Conservation (phyloP, 352 stramenopile species). For the Globisporangium sylvaticum region DNA sequence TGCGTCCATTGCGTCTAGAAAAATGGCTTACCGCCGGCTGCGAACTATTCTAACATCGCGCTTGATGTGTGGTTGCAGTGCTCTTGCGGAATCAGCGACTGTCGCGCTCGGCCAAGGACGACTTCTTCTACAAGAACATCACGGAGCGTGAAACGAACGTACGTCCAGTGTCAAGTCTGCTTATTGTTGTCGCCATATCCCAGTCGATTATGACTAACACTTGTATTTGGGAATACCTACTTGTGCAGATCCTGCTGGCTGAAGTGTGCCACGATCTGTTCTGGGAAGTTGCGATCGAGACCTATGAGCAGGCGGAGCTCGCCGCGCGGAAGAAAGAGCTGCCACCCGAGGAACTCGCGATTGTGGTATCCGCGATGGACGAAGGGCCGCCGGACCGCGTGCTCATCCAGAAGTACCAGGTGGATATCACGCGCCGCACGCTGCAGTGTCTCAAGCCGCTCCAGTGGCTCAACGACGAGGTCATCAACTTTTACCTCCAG, state of each 20-base stretch:
- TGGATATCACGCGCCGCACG: constrained; percentile 69
- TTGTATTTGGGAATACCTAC: background rate
- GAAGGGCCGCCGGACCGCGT: constrained; percentile 53
- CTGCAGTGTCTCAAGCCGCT: constrained; percentile 66
- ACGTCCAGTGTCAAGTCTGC: background rate
- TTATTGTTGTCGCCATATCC: background rate
- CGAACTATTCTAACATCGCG: background rate
- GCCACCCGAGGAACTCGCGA: constrained; percentile 51
- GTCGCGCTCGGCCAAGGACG: constrained; percentile 29
- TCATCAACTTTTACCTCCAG: constrained; percentile 89
- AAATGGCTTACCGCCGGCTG: background rate
- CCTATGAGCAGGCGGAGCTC: constrained; percentile 48
- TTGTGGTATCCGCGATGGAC: constrained; percentile 58
- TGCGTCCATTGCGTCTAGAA: background rate
- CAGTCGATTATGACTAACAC: background rate
- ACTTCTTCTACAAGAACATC: constrained; percentile 40
- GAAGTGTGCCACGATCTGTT: constrained; percentile 59
- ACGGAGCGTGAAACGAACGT: constrained; percentile 44
- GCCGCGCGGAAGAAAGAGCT: constrained; percentile 51
- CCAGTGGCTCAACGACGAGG: constrained; percentile 82
- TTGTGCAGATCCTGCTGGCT: constrained; percentile 42
- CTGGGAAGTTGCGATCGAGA: constrained; percentile 50
- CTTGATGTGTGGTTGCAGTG: constrained; percentile 18
- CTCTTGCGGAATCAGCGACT: constrained; percentile 38
- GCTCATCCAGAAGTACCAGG: constrained; percentile 78